phyloP scores from a whole-genome alignment of 1,284 basidiomycete species.

The Taiwanofungus camphoratus region DNA sequence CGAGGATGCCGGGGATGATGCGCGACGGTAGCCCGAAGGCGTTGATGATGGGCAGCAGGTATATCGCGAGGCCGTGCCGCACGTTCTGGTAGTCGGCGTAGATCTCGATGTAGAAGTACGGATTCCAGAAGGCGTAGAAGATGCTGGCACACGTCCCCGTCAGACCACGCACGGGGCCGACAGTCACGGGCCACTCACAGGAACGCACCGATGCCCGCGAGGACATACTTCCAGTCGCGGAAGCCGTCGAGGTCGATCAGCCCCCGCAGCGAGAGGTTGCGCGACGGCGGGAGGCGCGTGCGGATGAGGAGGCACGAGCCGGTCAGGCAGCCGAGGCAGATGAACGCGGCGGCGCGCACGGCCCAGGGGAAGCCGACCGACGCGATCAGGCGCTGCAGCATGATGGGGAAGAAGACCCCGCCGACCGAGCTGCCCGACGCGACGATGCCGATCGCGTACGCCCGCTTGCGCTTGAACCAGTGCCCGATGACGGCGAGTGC shows the following conservation, averaged over 20 bases:
- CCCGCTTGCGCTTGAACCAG: slow-evolving; percentile 40
- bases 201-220: slow-evolving; percentile 25
- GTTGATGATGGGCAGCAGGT: slow-evolving; percentile 45
- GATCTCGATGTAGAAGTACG: slow-evolving; percentile 48
- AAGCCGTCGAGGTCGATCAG: slow-evolving; percentile 28
- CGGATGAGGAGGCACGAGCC: slow-evolving; percentile 33
- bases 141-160: slow-evolving; percentile 5
- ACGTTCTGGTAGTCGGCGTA: slow-evolving; percentile 41
- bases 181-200: slow-evolving; percentile 23
- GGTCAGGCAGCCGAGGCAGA: slow-evolving; percentile 26
- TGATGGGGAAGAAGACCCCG: slow-evolving; percentile 59
- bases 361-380: slow-evolving; percentile 56
- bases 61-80: slow-evolving; percentile 37
- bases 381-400: slow-evolving; percentile 52
- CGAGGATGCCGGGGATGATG: slow-evolving; percentile 43
- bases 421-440: slow-evolving; percentile 37
- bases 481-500: slow-evolving; percentile 43
- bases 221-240: slow-evolving; percentile 25
- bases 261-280: slow-evolving; percentile 31
- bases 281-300: slow-evolving; percentile 30
- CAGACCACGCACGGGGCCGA: slow-evolving; percentile 24
- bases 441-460: slow-evolving; percentile 44
- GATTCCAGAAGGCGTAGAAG: slow-evolving; percentile 12
- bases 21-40: slow-evolving; percentile 44
- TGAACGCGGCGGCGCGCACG: slow-evolving; percentile 33